A percentile compares a stretch with the other conserved stretches of the same genome.
These are phyloP conservation scores for Hyphopichia fennica DNA, from an alignment of 1,139 yeast species.

Conservation along the genomic window DNA sequence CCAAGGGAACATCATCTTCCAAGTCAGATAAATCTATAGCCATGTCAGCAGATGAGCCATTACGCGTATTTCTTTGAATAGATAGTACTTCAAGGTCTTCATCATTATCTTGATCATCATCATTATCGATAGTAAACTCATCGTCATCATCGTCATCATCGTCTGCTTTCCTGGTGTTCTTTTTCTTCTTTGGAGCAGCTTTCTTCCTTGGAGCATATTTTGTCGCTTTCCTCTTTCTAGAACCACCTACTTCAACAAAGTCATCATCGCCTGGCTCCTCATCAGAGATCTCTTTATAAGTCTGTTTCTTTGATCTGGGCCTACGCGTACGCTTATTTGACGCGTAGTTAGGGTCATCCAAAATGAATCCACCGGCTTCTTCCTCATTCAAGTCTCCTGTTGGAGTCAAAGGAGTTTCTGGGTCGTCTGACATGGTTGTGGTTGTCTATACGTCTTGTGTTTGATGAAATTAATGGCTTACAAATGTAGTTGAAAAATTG, in stretches of 20 bases:
- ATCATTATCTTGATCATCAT: constrained; percentile 16
- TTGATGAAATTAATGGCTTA: neutral
- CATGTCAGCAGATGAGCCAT: constrained; percentile 19
- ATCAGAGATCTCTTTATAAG: constrained; percentile 25
- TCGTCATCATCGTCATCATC: constrained; percentile 14
- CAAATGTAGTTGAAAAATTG: constrained; percentile 1
- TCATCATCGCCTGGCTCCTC: constrained; percentile 19
- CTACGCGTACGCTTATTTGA: constrained; percentile 15
- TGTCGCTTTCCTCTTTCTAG: constrained; percentile 13
- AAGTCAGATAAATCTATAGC: constrained; percentile 29
- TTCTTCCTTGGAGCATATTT: constrained; percentile 12
- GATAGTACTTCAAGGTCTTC: constrained; percentile 29
- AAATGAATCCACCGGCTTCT: constrained; percentile 45
- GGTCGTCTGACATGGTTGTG: constrained; percentile 2
- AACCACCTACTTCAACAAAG: constrained; percentile 12
- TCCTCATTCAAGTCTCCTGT: constrained; percentile 1
- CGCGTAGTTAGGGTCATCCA: constrained; percentile 32
- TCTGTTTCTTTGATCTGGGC: constrained; percentile 18
- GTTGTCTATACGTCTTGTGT: neutral
- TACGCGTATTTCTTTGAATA: constrained; percentile 11
- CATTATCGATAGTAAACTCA: constrained; percentile 16
- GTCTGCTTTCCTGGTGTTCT: constrained; percentile 10
- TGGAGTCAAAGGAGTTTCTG: constrained; percentile 3
- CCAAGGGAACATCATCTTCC: constrained; percentile 28
- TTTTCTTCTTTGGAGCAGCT: constrained; percentile 8